Percentiles rank a stretch among this genome's conserved stretches.
phyloP scores from a whole-genome alignment of 2,329 filamentous ascomycete species.

The Calonectria hawksworthii region DNA sequence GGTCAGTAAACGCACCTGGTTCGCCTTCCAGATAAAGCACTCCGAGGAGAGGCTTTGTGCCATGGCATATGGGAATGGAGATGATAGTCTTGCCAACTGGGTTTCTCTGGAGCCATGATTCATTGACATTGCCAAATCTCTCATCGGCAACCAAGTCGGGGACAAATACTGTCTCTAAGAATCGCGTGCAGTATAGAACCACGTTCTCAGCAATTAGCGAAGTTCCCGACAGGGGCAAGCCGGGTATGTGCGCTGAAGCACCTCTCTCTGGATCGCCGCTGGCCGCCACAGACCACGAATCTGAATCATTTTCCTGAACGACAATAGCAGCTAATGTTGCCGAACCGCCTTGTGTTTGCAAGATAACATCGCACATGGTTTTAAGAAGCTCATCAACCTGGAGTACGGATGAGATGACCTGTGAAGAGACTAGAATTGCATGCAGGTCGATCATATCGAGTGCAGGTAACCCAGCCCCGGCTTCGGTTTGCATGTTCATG shows the following conservation, averaged over 20 bases:
- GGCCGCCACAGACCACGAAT: slow-evolving; percentile 80
- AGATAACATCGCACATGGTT: slow-evolving; percentile 85
- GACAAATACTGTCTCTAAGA: slow-evolving; percentile 81
- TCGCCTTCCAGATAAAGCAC: slow-evolving; percentile 83
- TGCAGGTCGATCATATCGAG: slow-evolving; percentile 88
- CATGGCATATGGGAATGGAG: slow-evolving; percentile 83
- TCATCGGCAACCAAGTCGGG: slow-evolving; percentile 82
- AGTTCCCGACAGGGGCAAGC: slow-evolving; percentile 74
- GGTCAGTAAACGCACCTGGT: slow-evolving; percentile 82
- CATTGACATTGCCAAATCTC: slow-evolving; percentile 81
- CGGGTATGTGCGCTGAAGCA: slow-evolving; percentile 75
- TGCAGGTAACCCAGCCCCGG: slow-evolving; percentile 75
- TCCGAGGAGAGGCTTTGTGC: slow-evolving; percentile 77
- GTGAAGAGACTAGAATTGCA: slow-evolving; percentile 83
- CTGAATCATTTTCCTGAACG: slow-evolving; percentile 75
- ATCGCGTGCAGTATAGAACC: slow-evolving; percentile 81
- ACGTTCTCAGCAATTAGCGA: slow-evolving; percentile 82
- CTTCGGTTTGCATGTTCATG: slow-evolving; percentile 67
- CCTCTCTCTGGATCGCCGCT: slow-evolving; percentile 80
- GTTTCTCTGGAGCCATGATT: slow-evolving; percentile 77
- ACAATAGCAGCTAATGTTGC: slow-evolving; percentile 81
- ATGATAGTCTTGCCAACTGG: slow-evolving; percentile 82
- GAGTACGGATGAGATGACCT: slow-evolving; percentile 84
- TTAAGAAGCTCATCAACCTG: slow-evolving; percentile 82
- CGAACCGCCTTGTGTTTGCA: slow-evolving; percentile 80